Evolutionary conservation across 2,329 filamentous ascomycete genomes (phyloP).

Genomic region (Graphium sp.): DNA sequence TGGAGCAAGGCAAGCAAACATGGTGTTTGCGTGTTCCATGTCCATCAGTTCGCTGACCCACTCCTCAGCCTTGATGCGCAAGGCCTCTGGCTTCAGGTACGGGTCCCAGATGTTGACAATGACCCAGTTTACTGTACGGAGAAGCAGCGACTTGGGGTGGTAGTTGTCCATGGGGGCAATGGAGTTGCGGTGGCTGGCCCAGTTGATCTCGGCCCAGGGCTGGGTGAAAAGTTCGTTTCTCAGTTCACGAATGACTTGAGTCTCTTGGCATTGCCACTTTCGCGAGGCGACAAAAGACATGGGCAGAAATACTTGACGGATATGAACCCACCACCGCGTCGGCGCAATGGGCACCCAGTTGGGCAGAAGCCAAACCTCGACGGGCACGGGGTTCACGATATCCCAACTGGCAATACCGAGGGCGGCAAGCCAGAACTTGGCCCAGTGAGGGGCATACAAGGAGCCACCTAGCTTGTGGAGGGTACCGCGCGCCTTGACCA

Average conservation of each 20-base stretch:
- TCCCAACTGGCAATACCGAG: slow-evolving; percentile 79
- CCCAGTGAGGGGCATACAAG: slow-evolving; percentile 76
- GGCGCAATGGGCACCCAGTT: slow-evolving; percentile 83
- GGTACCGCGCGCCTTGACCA: slow-evolving; percentile 69
- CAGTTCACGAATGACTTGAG: slow-evolving; percentile 54
- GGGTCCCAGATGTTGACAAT: slow-evolving; percentile 69
- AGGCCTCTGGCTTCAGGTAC: slow-evolving; percentile 46
- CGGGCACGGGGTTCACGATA: slow-evolving; percentile 83
- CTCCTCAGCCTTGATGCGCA: slow-evolving; percentile 59
- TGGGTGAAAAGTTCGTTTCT: slow-evolving; percentile 71
- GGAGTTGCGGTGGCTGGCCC: slow-evolving; percentile 61
- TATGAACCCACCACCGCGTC: slow-evolving; percentile 97
- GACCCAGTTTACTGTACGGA: slow-evolving; percentile 65
- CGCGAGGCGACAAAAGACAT: slow-evolving; percentile 87
- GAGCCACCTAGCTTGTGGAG: slow-evolving; percentile 79
- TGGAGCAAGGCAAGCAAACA: slow-evolving; percentile 70
- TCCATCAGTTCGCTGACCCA: slow-evolving; percentile 73
- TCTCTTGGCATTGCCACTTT: slow-evolving; percentile 61
- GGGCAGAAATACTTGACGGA: slow-evolving; percentile 85
- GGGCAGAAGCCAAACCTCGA: slow-evolving; percentile 83
- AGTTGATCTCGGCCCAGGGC: slow-evolving; percentile 63
- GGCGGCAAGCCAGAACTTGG: slow-evolving; percentile 87
- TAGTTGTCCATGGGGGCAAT: slow-evolving; percentile 76
- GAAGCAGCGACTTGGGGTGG: slow-evolving; percentile 74
- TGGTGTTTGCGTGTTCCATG: slow-evolving; percentile 87